Evolutionary conservation across 768 basidiomycete species (phyloP).

Genomic region (Amanita fuliginea): DNA sequence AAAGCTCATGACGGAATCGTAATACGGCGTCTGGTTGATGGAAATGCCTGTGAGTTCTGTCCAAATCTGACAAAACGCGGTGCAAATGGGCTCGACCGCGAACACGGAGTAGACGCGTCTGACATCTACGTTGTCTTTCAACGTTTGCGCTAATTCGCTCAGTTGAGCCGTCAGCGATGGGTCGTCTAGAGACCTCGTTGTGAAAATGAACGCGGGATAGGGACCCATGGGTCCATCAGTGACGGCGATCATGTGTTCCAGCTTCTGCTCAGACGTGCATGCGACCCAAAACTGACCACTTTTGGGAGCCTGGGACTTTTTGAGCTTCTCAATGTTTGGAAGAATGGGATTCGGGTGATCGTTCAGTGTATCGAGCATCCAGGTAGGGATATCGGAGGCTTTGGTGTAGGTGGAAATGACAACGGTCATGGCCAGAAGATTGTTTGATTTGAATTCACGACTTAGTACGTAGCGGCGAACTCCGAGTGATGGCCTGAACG

Average conservation of each 20-base stretch:
- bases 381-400: constrained; percentile 23
- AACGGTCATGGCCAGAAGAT: not conserved
- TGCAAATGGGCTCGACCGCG: constrained; percentile 35
- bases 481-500: too few relatives aligned
- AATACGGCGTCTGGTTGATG: constrained; percentile 31
- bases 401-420: constrained; percentile 12
- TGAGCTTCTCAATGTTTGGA: constrained; percentile 23
- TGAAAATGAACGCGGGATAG: constrained; percentile 61
- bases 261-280: constrained; percentile 10
- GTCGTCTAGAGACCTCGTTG: constrained; percentile 25
- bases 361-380: constrained; percentile 25
- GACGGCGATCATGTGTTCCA: constrained; percentile 50
- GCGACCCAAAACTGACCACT: constrained; percentile 25
- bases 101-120: constrained; percentile 58
- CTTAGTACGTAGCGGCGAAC: too few relatives aligned
- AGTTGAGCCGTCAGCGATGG: constrained; percentile 30
- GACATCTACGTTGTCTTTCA: constrained; percentile 22
- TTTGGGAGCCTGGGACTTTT: constrained; percentile 7
- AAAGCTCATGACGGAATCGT: constrained; percentile 45
- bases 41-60: constrained; percentile 29
- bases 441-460: too few relatives aligned
- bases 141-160: constrained; percentile 24
- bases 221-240: constrained; percentile 42
- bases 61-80: constrained; percentile 40
- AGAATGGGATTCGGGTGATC: constrained; percentile 29